These are phyloP conservation scores for Pleurotus giganteus DNA, from an alignment of 768 basidiomycete species.

Conservation along the genomic window DNA sequence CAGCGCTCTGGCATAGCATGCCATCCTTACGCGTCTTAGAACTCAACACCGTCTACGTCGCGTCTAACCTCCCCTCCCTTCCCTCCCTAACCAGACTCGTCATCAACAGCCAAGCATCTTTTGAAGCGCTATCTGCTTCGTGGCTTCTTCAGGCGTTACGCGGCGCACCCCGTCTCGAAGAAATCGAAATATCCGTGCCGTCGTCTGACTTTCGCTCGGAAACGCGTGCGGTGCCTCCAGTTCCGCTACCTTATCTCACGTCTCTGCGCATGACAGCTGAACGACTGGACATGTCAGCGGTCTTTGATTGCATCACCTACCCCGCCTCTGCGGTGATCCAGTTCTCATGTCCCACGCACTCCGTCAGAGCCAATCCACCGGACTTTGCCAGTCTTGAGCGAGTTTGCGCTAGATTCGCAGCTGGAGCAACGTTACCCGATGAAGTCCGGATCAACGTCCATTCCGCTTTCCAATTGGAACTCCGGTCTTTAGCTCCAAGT, in stretches of 20 bases:
- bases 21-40: neutral
- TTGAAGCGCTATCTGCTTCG: neutral
- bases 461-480: too few species aligned
- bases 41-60: neutral
- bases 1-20: neutral
- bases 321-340: neutral
- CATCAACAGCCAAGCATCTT: too few species aligned
- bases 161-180: neutral
- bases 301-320: neutral
- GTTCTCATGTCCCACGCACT: too few species aligned
- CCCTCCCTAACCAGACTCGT: neutral
- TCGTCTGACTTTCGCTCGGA: neutral
- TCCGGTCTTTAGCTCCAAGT: too few species aligned
- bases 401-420: neutral
- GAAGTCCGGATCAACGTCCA: too few species aligned
- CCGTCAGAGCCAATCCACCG: neutral
- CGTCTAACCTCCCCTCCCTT: neutral
- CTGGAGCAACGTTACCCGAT: too few species aligned
- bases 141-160: neutral
- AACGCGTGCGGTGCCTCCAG: neutral
- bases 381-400: neutral
- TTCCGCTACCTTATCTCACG: neutral
- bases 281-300: neutral
- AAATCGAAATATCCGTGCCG: neutral
- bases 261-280: neutral